Base-by-base conservation (phyloP, 1,284 basidiomycete species). In the Leccinum subfulvum region DNA sequence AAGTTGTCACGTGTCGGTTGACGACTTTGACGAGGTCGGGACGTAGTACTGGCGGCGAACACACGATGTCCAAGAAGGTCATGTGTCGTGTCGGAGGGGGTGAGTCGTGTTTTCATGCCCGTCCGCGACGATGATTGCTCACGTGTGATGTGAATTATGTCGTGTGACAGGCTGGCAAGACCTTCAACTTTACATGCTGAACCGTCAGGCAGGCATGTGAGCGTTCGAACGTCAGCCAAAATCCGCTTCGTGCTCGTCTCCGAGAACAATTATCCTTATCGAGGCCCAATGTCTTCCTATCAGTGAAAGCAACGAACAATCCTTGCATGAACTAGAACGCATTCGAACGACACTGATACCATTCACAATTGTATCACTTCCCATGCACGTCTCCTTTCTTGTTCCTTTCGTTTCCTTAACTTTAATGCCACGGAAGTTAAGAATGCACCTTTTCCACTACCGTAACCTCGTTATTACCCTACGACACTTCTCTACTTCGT, bases 41-140 rank as follows among this genome's bases (percentile, higher is more conserved):
- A 73, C 80, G 81, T 59, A 74, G 81, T 59, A 74, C 79, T 52
- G 75, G 81, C 21, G 79, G 79, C 59, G 73, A 80, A 60, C 70
- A 70, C 59, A 75, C 74, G 62, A 84, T 79, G 67, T 86, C 84
- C 61, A 91, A 89, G 82, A 93, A 92, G 75, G 92, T 94, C 28
- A 89, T 95, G 87, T 91, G 88, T 76, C 85, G 91, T 65, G 88
- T 94, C 61, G 91, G 91, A 61, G 91, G 91, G 74, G 91, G 90
- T 88, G 66, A 73, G 86, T 80, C 8, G 41, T 35, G 26, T 62
- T 59, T 66, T 26, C 57, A 63, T 67, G 44, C 44, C 41, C 58
- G 41, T 47, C 60, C 60, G 13, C 39, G 41, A 47, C 37, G 18
- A 30, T 13, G 51, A 1, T 39, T 44, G 52, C 58, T 60, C 6